Conservation (phyloP, 108 stramenopile genomes). For the Asterionellopsis glacialis region DNA sequence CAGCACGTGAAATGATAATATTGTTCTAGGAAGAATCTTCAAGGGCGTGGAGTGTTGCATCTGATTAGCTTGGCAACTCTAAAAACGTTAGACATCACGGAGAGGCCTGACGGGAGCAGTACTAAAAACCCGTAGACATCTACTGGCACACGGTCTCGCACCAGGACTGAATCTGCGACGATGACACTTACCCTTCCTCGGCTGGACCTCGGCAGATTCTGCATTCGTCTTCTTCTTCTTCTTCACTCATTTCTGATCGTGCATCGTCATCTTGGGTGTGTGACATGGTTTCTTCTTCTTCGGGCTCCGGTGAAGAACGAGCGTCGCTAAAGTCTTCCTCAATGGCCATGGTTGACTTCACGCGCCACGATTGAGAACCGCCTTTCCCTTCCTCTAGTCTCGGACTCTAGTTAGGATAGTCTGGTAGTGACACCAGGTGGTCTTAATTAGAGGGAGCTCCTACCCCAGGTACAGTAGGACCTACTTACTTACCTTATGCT, state of each 20-base stretch:
- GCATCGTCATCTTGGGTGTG: background rate
- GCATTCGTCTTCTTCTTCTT: slow-evolving; percentile 80
- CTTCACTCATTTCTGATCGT: background rate
- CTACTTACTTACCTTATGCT: too few relatives aligned
- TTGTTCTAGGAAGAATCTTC: background rate
- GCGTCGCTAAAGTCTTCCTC: too few relatives aligned
- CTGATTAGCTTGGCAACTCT: background rate
- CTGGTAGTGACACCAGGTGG: too few relatives aligned
- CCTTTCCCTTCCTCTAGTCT: too few relatives aligned
- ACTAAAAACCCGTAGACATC: background rate
- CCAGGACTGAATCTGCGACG: slow-evolving; percentile 1
- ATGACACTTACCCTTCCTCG: slow-evolving; percentile 74
- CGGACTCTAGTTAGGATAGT: too few relatives aligned
- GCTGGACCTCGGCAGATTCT: slow-evolving; percentile 87
- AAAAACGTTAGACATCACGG: background rate
- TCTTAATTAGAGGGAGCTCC: too few relatives aligned
- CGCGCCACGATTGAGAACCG: too few relatives aligned
- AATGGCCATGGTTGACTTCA: too few relatives aligned
- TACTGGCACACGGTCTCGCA: slow-evolving; percentile 1
- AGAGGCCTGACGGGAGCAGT: background rate
- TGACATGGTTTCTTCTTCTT: too few relatives aligned
- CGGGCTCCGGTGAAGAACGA: too few relatives aligned
- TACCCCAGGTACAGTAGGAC: too few relatives aligned
- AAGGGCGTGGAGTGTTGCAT: background rate
- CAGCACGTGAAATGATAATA: background rate